Conservation (phyloP, 2,329 filamentous ascomycete species). For the Cylindrodendrum hubeiense region DNA sequence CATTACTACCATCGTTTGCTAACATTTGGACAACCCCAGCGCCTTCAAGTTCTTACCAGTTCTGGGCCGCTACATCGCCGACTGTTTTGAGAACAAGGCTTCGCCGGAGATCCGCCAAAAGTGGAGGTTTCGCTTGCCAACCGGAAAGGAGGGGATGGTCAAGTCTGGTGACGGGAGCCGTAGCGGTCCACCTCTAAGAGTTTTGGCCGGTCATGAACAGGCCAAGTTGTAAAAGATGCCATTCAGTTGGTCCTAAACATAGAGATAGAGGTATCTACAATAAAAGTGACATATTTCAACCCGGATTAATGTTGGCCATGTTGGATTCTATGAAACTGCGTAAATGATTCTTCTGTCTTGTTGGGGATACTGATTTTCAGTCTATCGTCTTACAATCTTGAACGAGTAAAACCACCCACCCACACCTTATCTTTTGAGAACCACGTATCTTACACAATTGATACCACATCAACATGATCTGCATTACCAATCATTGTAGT, state of each 20-base stretch:
- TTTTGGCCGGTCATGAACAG: conserved; percentile 42
- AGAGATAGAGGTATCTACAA: not conserved
- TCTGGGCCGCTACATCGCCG: conserved; percentile 40
- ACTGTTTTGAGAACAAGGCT: conserved; percentile 50
- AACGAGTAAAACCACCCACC: too few species aligned
- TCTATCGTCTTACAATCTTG: too few species aligned
- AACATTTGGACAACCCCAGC: not conserved
- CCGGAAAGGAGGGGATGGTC: conserved; percentile 1
- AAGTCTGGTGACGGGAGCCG: conserved; percentile 48
- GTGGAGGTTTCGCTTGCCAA: conserved; percentile 43
- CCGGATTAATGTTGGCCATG: too few species aligned
- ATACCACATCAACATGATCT: not conserved
- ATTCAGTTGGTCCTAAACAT: not conserved
- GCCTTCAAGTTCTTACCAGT: conserved; percentile 40
- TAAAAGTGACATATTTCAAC: not conserved
- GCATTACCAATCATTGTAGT: too few species aligned
- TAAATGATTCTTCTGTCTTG: too few species aligned
- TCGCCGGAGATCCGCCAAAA: conserved; percentile 42
- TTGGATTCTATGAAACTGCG: too few species aligned
- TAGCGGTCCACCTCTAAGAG: conserved; percentile 44
- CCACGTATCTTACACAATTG: not conserved
- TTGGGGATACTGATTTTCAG: too few species aligned
- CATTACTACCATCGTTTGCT: not conserved
- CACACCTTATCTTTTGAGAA: too few species aligned
- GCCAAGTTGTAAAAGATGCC: conserved; percentile 38